These are phyloP conservation scores for Leccinum pellstonianum DNA, from an alignment of 768 basidiomycete genomes.

Conservation along the genomic window DNA sequence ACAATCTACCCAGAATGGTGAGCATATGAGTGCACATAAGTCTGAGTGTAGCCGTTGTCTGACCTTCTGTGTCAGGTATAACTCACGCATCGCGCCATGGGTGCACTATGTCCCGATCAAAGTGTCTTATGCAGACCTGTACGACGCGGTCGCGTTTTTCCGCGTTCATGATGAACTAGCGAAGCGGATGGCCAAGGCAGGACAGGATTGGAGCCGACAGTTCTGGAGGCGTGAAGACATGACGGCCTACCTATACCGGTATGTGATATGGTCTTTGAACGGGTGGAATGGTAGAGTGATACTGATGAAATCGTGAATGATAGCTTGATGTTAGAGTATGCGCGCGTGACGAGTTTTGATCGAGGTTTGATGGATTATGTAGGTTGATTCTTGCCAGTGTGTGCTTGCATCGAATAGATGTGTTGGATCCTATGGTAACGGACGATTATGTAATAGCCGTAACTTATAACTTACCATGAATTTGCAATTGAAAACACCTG, in stretches of 20 bases:
- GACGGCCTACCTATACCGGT: constrained; percentile 60
- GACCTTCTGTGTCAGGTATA: constrained; percentile 40
- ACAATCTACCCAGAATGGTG: constrained; percentile 78
- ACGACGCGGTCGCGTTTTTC: constrained; percentile 74
- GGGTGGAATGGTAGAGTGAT: no score
- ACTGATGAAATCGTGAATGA: background rate
- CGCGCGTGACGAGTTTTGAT: constrained; percentile 48
- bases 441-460: no score
- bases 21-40: background rate
- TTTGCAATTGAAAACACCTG: no score
- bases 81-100: constrained; percentile 62
- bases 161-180: constrained; percentile 64
- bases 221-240: constrained; percentile 65
- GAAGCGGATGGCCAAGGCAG: constrained; percentile 52
- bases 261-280: constrained; percentile 4
- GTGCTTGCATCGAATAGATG: background rate
- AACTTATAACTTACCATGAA: background rate
- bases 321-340: constrained; percentile 55
- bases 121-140: constrained; percentile 62
- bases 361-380: constrained; percentile 42
- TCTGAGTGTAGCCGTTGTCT: background rate
- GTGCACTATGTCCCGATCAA: constrained; percentile 74
- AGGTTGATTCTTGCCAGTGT: constrained; percentile 1
- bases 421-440: no score
- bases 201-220: constrained; percentile 53